These are phyloP conservation scores for Colletotrichum orbiculare DNA, from an alignment of 2,329 filamentous ascomycete species.

Conservation along the genomic window DNA sequence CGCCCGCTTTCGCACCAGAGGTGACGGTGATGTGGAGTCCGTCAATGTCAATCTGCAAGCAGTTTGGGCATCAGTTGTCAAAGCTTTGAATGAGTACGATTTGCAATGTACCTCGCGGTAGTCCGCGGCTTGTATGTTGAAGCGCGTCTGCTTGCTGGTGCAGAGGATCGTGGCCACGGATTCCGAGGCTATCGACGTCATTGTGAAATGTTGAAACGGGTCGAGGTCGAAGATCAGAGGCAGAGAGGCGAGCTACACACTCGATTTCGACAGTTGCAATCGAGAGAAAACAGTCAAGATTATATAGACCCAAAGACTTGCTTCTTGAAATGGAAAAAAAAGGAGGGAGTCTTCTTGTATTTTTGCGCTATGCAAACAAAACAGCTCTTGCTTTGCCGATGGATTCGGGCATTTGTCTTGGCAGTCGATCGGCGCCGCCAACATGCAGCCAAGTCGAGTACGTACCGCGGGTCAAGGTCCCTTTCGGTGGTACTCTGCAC, in stretches of 20 bases:
- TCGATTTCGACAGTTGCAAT: too few relatives aligned
- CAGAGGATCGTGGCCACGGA: slow-evolving; percentile 67
- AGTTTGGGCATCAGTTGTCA: slow-evolving; percentile 41
- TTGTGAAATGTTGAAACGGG: slow-evolving; percentile 39
- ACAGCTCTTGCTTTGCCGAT: too few relatives aligned
- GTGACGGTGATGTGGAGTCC: slow-evolving; percentile 77
- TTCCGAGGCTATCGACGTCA: slow-evolving; percentile 62
- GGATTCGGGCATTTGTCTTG: too few relatives aligned
- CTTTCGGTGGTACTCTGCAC: slow-evolving; percentile 4
- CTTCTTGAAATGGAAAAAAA: too few relatives aligned
- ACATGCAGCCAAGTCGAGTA: background rate
- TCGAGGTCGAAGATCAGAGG: background rate
- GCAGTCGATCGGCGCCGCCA: too few relatives aligned
- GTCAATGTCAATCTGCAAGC: slow-evolving; percentile 70
- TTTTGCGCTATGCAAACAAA: too few relatives aligned
- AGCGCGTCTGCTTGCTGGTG: slow-evolving; percentile 75
- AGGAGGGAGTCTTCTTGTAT: too few relatives aligned
- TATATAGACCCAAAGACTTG: too few relatives aligned
- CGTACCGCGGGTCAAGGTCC: slow-evolving; percentile 10
- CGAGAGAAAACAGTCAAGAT: too few relatives aligned
- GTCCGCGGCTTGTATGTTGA: slow-evolving; percentile 67
- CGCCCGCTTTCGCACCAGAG: slow-evolving; percentile 54
- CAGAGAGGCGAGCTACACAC: background rate
- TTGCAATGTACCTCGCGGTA: slow-evolving; percentile 62
- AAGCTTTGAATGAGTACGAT: background rate